These are phyloP conservation scores for Torrubiella hemipterigena DNA, from an alignment of 2,329 filamentous ascomycete species.

Conservation along the genomic window DNA sequence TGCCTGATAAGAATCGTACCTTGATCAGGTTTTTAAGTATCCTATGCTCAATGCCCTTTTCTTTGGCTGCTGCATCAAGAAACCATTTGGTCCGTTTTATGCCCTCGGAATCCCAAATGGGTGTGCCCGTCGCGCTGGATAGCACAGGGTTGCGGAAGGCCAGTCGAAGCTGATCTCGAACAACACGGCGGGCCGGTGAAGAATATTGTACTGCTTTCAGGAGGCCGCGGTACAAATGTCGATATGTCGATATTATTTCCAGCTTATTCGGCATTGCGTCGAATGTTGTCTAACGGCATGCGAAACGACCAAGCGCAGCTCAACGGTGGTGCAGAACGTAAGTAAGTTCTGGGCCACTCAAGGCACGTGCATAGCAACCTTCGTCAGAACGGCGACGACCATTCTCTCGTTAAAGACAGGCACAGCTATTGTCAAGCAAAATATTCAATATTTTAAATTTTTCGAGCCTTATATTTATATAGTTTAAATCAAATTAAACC, in stretches of 20 bases:
- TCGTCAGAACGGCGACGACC: not conserved
- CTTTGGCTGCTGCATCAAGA: slow-evolving; percentile 48
- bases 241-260: slow-evolving; percentile 53
- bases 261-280: slow-evolving; percentile 13
- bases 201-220: slow-evolving; percentile 64
- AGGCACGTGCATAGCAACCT: not conserved
- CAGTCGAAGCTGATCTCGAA: slow-evolving; percentile 44
- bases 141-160: slow-evolving; percentile 38
- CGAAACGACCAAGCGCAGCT: no score
- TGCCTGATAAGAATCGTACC: slow-evolving; percentile 13
- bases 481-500: not conserved
- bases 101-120: slow-evolving; percentile 27
- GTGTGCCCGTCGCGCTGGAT: not conserved
- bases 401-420: no score
- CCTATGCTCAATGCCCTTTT: slow-evolving; percentile 57
- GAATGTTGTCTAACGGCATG: no score
- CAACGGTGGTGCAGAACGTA: not conserved
- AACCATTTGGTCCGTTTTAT: slow-evolving; percentile 60
- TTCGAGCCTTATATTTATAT: not conserved
- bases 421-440: no score
- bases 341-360: not conserved
- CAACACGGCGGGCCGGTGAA: slow-evolving; percentile 51
- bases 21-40: slow-evolving; percentile 57
- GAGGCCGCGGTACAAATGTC: slow-evolving; percentile 52
- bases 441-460: no score